Evolutionary conservation across 495 filamentous ascomycete species (phyloP).

Genomic region (Trichocladium antarcticum): DNA sequence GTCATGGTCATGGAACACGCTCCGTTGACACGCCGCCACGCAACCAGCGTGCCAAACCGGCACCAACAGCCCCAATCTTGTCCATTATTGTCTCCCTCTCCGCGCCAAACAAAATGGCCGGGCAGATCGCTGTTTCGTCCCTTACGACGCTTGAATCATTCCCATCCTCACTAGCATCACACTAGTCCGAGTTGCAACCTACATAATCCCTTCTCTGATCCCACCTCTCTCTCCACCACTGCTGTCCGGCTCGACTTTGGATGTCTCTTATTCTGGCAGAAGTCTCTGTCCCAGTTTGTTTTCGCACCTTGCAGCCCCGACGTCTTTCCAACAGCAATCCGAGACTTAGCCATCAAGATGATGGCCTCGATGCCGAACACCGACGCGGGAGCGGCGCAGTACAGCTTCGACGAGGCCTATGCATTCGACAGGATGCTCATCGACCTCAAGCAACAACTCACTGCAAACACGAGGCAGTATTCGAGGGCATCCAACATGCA

Average conservation of each 20-base stretch:
- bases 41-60: slow-evolving; percentile 27
- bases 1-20: slow-evolving; percentile 25
- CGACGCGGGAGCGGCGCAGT: slow-evolving; percentile 17
- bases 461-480: slow-evolving; percentile 29
- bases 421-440: slow-evolving; percentile 26
- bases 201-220: not conserved
- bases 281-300: slow-evolving; percentile 5
- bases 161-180: too few species aligned
- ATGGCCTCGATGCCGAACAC: slow-evolving; percentile 22
- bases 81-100: slow-evolving; percentile 17
- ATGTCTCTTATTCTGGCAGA: slow-evolving; percentile 4
- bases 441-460: slow-evolving; percentile 32
- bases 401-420: slow-evolving; percentile 11
- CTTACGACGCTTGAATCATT: slow-evolving; percentile 11
- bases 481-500: slow-evolving; percentile 34
- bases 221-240: not conserved
- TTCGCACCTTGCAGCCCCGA: not conserved
- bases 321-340: slow-evolving; percentile 1
- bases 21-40: slow-evolving; percentile 25
- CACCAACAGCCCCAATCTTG: too few species aligned
- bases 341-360: slow-evolving; percentile 18
- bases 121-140: slow-evolving; percentile 18
- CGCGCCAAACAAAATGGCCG: slow-evolving; percentile 12
- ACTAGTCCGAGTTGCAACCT: not conserved
- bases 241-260: not conserved